A percentile compares a stretch with the other conserved stretches of the same genome.
Evolutionary conservation across 2,329 filamentous ascomycete species (phyloP).

Genomic region (Microcyclospora tardicrescens): DNA sequence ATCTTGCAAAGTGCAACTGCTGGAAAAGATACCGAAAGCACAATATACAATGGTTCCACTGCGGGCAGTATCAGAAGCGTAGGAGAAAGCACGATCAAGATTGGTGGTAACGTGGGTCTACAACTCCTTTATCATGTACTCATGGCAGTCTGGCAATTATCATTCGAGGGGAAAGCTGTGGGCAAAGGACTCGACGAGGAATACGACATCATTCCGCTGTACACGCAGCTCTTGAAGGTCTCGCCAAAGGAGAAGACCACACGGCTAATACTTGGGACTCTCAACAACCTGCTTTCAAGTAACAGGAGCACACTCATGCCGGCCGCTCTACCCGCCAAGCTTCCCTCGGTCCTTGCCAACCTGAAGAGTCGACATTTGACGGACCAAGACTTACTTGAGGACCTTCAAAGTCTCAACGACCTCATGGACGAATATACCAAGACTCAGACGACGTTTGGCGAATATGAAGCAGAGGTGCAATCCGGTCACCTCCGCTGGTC

Average conservation of each 20-base stretch:
- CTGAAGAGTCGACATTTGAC: conserved; percentile 40
- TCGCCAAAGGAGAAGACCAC: conserved; percentile 98
- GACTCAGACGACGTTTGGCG: conserved; percentile 53
- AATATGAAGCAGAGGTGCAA: conserved; percentile 68
- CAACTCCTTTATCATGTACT: conserved; percentile 91
- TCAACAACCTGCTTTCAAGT: conserved; percentile 72
- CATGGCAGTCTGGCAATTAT: conserved; percentile 89
- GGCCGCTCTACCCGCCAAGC: conserved; percentile 70
- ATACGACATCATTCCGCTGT: conserved; percentile 81
- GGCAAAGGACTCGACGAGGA: conserved; percentile 80
- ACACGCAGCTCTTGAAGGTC: conserved; percentile 79
- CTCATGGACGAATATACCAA: conserved; percentile 78
- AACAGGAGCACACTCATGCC: conserved; percentile 60
- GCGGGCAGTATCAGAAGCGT: conserved; percentile 33
- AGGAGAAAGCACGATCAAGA: conserved; percentile 51
- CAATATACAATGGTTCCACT: conserved; percentile 37
- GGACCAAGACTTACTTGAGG: conserved; percentile 40
- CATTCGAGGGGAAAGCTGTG: conserved; percentile 62
- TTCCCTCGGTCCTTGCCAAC: conserved; percentile 51
- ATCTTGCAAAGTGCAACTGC: conserved; percentile 67
- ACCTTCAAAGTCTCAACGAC: conserved; percentile 33
- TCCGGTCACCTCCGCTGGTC: conserved; percentile 86
- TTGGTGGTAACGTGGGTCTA: conserved; percentile 68
- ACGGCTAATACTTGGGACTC: conserved; percentile 73
- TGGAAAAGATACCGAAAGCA: conserved; percentile 54